Conservation (phyloP, 352 stramenopile genomes). For the Stramenopiles sp. region DNA sequence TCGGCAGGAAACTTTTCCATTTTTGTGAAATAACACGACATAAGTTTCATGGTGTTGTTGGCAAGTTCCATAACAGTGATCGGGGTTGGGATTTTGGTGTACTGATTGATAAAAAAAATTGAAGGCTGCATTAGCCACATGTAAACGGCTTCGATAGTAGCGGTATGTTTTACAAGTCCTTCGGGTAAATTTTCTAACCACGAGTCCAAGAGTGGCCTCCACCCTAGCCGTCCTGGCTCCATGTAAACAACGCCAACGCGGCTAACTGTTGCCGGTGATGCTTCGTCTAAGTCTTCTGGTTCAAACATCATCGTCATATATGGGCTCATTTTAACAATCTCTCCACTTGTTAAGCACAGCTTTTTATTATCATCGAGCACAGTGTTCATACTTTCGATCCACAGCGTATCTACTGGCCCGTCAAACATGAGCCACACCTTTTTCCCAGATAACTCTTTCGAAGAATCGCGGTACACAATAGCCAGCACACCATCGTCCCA, state of each 20-base stretch:
- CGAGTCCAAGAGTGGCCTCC: constrained; percentile 56
- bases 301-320: constrained; percentile 88
- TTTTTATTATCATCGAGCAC: constrained; percentile 80
- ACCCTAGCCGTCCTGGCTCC: constrained; percentile 65
- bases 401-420: constrained; percentile 70
- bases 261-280: constrained; percentile 63
- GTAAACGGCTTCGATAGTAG: constrained; percentile 48
- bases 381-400: constrained; percentile 89
- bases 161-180: background rate
- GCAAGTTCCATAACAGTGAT: constrained; percentile 70
- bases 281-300: constrained; percentile 65
- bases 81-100: constrained; percentile 47
- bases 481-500: constrained; percentile 80
- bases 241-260: constrained; percentile 77
- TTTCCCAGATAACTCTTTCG: constrained; percentile 22
- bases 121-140: constrained; percentile 64
- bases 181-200: constrained; percentile 41
- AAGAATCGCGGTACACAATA: constrained; percentile 74
- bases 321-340: constrained; percentile 82
- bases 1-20: background rate
- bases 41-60: constrained; percentile 17
- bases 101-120: constrained; percentile 73
- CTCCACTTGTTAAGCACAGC: constrained; percentile 72
- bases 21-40: background rate
- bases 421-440: constrained; percentile 73